Percentiles rank a stretch among this genome's conserved stretches.
These are phyloP conservation scores for Mycena leptocephala DNA, from an alignment of 768 basidiomycete species.

Conservation along the genomic window DNA sequence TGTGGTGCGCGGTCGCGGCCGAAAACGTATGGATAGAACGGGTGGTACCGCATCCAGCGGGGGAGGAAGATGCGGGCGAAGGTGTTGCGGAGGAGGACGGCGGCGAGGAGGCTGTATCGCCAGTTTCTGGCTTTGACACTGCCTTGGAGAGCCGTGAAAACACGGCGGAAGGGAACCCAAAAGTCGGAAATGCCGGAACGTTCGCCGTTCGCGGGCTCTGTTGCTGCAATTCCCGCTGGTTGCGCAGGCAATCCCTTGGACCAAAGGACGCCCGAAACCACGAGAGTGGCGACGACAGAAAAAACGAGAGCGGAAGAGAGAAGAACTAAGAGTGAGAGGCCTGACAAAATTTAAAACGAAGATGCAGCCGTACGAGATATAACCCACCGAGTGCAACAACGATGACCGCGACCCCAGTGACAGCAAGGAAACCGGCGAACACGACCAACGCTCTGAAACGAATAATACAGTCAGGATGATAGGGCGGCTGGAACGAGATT, in stretches of 20 bases:
- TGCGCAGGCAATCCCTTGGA: not conserved
- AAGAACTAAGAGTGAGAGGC: not conserved
- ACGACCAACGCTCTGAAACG: not conserved
- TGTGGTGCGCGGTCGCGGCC: conserved; percentile 6
- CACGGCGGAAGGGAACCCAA: not conserved
- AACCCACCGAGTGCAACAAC: conserved; percentile 1
- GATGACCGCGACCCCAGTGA: not conserved
- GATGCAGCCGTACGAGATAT: too few species aligned
- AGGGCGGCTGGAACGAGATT: not conserved
- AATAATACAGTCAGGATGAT: not conserved
- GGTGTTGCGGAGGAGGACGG: conserved; percentile 9
- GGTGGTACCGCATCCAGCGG: conserved; percentile 5
- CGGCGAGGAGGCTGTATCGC: not conserved
- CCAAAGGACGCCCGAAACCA: not conserved
- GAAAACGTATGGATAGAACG: not conserved
- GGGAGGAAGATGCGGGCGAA: conserved; percentile 14
- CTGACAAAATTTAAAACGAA: too few species aligned
- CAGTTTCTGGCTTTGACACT: not conserved
- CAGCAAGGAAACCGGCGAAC: not conserved
- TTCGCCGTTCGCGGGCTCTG: not conserved
- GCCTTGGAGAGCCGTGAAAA: not conserved
- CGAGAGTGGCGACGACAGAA: not conserved
- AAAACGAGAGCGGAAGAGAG: not conserved
- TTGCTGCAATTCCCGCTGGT: not conserved
- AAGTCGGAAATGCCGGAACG: not conserved